These are phyloP conservation scores for Apiospora sp. DNA, from an alignment of 2,329 filamentous ascomycete genomes.

Conservation along the genomic window DNA sequence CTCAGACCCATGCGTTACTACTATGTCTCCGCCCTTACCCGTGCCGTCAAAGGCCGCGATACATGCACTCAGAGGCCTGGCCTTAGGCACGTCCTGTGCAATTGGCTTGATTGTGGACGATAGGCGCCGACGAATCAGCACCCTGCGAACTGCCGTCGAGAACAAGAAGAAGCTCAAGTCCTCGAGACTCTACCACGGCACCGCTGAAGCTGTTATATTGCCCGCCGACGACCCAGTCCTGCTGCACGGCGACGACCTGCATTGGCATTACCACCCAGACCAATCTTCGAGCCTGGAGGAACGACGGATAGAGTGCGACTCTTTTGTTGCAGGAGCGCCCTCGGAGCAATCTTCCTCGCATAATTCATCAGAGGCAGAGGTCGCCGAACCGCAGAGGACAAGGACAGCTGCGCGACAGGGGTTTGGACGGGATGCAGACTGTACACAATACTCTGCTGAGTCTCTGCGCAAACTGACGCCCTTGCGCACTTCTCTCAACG, in stretches of 20 bases:
- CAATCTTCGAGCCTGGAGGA: slow-evolving; percentile 1
- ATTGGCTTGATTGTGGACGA: slow-evolving; percentile 64
- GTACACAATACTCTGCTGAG: not conserved
- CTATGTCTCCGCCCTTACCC: slow-evolving; percentile 56
- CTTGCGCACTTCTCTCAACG: not conserved
- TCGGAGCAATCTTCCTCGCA: not conserved
- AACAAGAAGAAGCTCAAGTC: slow-evolving; percentile 61
- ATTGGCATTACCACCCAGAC: slow-evolving; percentile 32
- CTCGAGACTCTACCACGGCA: slow-evolving; percentile 41
- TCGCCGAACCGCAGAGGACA: not conserved
- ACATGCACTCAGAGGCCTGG: slow-evolving; percentile 62
- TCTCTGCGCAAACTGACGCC: not conserved
- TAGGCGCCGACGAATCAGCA: slow-evolving; percentile 61
- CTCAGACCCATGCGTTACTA: slow-evolving; percentile 25
- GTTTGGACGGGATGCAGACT: slow-evolving; percentile 46
- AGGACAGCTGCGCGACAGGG: not conserved
- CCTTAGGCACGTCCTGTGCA: slow-evolving; percentile 65
- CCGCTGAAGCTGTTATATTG: slow-evolving; percentile 29
- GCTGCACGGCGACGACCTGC: slow-evolving; percentile 28
- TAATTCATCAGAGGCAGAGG: not conserved
- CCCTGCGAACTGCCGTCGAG: slow-evolving; percentile 57
- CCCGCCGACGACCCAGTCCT: slow-evolving; percentile 32
- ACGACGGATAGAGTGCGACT: not conserved
- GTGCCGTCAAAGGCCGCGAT: slow-evolving; percentile 64
- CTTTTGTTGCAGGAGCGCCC: not conserved